Conservation (phyloP, 1,284 basidiomycete species). For the Ganoderma lucidum region DNA sequence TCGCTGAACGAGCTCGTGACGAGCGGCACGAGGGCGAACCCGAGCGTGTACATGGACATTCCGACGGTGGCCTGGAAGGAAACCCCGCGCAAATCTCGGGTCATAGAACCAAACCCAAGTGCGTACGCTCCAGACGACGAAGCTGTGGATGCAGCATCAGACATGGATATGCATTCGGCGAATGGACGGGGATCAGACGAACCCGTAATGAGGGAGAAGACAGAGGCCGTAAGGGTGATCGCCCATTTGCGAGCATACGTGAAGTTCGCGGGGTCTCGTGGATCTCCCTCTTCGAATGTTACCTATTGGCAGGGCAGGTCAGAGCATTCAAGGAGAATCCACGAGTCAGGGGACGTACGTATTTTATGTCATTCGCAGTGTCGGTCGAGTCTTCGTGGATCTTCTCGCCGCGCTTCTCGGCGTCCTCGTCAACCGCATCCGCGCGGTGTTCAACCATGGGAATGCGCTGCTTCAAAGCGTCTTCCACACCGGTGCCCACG, state of each 20-base stretch:
- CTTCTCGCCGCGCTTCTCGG: slow-evolving; percentile 26
- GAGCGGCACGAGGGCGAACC: slow-evolving; percentile 78
- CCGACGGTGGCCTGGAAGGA: slow-evolving; percentile 67
- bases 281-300: slow-evolving; percentile 58
- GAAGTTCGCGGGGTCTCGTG: slow-evolving; percentile 61
- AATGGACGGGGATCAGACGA: slow-evolving; percentile 18
- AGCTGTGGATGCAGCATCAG: slow-evolving; percentile 45
- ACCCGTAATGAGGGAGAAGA: slow-evolving; percentile 65
- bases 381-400: slow-evolving; percentile 7
- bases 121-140: slow-evolving; percentile 63
- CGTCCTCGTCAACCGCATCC: slow-evolving; percentile 17
- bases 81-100: slow-evolving; percentile 64
- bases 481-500: slow-evolving; percentile 34
- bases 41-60: slow-evolving; percentile 68
- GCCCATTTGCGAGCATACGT: slow-evolving; percentile 52
- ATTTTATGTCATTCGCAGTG: slow-evolving; percentile 28
- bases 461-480: slow-evolving; percentile 41
- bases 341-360: slow-evolving; percentile 29
- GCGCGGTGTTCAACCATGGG: slow-evolving; percentile 18
- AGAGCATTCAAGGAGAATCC: neutral
- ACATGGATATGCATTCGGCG: neutral
- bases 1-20: slow-evolving; percentile 80
- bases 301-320: slow-evolving; percentile 46
- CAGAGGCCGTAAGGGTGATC: slow-evolving; percentile 64
- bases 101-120: slow-evolving; percentile 68